Evolutionary conservation across 73 alveolate genomes (phyloP), one percentile per base, ranked within the genome.

Genomic region (Diophrys sp.): DNA sequence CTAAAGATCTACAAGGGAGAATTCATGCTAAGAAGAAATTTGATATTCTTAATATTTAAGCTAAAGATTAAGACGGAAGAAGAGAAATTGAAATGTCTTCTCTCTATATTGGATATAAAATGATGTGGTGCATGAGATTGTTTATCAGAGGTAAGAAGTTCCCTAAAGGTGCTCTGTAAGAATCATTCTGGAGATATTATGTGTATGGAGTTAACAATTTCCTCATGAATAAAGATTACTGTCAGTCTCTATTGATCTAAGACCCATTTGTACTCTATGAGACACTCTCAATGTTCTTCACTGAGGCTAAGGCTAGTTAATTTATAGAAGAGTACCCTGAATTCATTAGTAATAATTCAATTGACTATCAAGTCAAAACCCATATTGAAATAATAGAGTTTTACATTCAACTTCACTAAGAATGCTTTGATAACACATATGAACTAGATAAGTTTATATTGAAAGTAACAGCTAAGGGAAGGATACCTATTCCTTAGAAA

Each of bases 141-240:
- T 86, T 86, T 75, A n/a, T 86, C 29, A 62, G 67, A 30, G 93
- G 93, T 0, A 55, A 70, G 66, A 86, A 66, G 34, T 86, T 74
- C 76, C 93, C 93, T 0, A 54, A 44, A 23, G 93, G 93, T 0
- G 32, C 30, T n/a, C 54, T 86, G 11, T 32, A 32, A 23, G 33
- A 71, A 53, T 23, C 29, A 27, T 53, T 29, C 31, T 82, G 90
- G 90, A 73, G 56, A 29, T 31, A 66, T 18, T 82, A 82, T 54
- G 55, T 74, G 33, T 77, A 74, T 75, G 84, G 67, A 62, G 34
- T 82, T 0, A 44, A 71, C 26, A 62, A 73, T 44, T 77, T 44
- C 33, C 71, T 81, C 0, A 24, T 70, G n/a, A 25, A 33, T 14
- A 0, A 33, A 23, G 83, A 81, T 56, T 54, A 54, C 29, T 18